A percentile compares a stretch with the other conserved stretches of the same genome.
Conservation (phyloP, 331 rosid species). For the Stylosanthes scabra region DNA sequence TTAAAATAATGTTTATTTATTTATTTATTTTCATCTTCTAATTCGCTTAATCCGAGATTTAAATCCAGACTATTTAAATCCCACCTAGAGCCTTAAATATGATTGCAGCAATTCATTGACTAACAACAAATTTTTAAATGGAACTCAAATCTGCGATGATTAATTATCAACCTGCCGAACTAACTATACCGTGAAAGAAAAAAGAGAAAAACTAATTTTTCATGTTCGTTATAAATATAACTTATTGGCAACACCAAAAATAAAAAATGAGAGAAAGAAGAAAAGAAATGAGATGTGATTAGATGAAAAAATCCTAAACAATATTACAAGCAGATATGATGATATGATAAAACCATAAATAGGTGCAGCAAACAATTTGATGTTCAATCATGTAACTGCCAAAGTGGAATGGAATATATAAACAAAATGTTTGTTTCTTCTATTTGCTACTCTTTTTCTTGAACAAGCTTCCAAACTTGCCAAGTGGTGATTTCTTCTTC, state of each 20-base stretch:
- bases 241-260: constrained; percentile 31
- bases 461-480: constrained; percentile 88
- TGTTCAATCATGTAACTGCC: constrained; percentile 48
- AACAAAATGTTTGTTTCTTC: constrained; percentile 22
- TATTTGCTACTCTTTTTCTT: constrained; percentile 89
- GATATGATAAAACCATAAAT: constrained; percentile 46
- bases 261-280: constrained; percentile 20
- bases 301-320: constrained; percentile 45
- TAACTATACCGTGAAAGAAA: no score
- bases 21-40: no score
- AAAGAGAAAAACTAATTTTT: no score
- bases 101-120: no score
- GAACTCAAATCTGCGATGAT: no score
- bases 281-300: constrained; percentile 35
- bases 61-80: no score
- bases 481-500: constrained; percentile 89
- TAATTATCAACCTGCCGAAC: no score
- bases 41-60: no score
- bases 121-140: no score
- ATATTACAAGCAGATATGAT: constrained; percentile 42
- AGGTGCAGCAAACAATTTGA: constrained; percentile 50
- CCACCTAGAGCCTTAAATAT: no score
- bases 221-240: constrained; percentile 30
- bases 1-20: no score
- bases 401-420: neutral